phyloP scores from a whole-genome alignment of 1,284 basidiomycete species.

The Fomitopsis betulina region DNA sequence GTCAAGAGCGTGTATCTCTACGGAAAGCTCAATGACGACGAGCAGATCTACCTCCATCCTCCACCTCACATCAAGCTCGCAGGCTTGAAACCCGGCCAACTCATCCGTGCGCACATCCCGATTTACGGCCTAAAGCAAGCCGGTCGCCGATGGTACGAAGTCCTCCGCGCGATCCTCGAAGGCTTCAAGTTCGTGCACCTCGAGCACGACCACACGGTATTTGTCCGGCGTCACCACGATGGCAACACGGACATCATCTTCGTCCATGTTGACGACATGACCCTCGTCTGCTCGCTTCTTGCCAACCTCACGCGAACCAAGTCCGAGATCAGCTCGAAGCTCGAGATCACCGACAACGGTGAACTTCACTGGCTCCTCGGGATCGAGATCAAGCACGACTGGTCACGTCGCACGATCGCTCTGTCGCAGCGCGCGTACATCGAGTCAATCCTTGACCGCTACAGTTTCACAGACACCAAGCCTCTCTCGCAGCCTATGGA shows the following conservation, averaged over 20 bases:
- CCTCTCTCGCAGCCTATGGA: conserved; percentile 16
- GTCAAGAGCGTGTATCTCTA: conserved; percentile 30
- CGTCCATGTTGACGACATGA: conserved; percentile 22
- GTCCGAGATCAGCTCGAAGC: background rate
- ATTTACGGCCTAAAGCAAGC: conserved; percentile 26
- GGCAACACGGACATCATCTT: conserved; percentile 8
- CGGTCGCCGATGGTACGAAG: conserved; percentile 14
- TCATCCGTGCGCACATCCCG: conserved; percentile 10
- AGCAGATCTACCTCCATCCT: conserved; percentile 23
- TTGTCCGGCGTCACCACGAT: conserved; percentile 7
- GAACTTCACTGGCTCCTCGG: conserved; percentile 17
- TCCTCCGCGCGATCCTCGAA: conserved; percentile 5
- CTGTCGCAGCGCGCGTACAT: conserved; percentile 25
- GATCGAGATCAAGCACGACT: conserved; percentile 19
- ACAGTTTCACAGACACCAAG: conserved; percentile 10
- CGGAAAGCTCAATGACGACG: conserved; percentile 17
- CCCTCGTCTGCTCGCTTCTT: conserved; percentile 19
- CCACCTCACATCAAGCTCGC: conserved; percentile 13
- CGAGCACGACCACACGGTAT: conserved; percentile 18
- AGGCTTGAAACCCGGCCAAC: conserved; percentile 2
- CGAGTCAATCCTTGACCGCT: conserved; percentile 11
- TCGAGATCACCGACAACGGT: conserved; percentile 20
- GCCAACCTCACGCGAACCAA: background rate
- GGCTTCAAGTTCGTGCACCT: conserved; percentile 7
- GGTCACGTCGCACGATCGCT: conserved; percentile 10